A percentile compares a stretch with the other conserved stretches of the same genome.
These are phyloP conservation scores for Penicillium sp. DNA, from an alignment of 2,329 filamentous ascomycete species.

Conservation along the genomic window DNA sequence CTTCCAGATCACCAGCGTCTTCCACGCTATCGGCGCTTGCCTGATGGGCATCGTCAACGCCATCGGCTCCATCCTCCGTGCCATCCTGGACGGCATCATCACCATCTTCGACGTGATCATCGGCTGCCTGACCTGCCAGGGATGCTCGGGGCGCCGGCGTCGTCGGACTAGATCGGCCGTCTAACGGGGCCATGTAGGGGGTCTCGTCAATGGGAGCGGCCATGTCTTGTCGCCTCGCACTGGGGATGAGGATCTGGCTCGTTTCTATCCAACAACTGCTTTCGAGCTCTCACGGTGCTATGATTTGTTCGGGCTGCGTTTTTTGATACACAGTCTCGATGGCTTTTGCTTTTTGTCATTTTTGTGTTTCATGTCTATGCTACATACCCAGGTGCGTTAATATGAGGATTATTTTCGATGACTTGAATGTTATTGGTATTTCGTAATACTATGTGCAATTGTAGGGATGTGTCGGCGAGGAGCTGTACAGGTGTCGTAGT, in stretches of 20 bases:
- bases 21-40: constrained; percentile 65
- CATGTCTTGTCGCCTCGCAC: too few species aligned
- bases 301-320: background rate
- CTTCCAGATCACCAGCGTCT: constrained; percentile 58
- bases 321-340: background rate
- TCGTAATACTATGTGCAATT: background rate
- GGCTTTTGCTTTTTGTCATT: background rate
- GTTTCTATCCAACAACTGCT: background rate
- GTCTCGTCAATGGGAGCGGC: background rate
- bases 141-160: constrained; percentile 35
- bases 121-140: constrained; percentile 60
- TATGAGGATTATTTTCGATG: background rate
- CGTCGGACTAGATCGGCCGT: constrained; percentile 27
- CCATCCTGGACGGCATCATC: constrained; percentile 69
- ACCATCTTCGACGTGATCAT: constrained; percentile 67
- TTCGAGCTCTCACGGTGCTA: background rate
- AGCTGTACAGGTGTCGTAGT: background rate
- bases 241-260: background rate
- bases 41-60: constrained; percentile 70
- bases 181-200: constrained; percentile 5
- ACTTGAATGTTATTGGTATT: background rate
- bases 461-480: background rate
- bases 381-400: constrained; percentile 20
- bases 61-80: constrained; percentile 65
- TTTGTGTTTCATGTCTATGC: background rate